Evolutionary conservation across 2,329 filamentous ascomycete genomes (phyloP), one percentile per base, ranked within the genome.

Genomic region (Calonectria montana): DNA sequence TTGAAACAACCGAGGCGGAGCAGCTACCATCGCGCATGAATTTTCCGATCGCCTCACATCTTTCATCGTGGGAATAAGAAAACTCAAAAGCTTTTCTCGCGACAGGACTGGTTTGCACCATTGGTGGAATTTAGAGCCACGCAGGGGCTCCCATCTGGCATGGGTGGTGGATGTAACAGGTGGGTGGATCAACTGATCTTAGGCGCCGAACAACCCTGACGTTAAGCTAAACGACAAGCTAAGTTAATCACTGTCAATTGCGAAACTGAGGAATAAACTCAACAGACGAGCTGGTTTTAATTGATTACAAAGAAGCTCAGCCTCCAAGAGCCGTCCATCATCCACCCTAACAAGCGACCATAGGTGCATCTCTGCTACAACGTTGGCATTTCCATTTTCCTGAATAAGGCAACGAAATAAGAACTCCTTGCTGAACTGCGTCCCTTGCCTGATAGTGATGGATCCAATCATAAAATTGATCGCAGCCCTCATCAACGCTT

Each of bases 71-170:
- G 29, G 27, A 59, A 59, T 59, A 39, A 39, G 35, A 59, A 25
- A 59, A 59, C 12, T 9, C 53, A 59, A 59, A 57, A 39, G 5
- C 53, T 23, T 37, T 16, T 23, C 48, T 50, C 25, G 59, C 41
- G 50, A 63, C 41, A 53, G 23, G 37, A 37, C 43, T 47, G 31
- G 12, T n/a, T 6, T 31, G 68, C 70, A 18, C 53, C 68, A 78
- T 78, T 78, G 76, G 76, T 78, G 76, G 76, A 70, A 78, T 63
- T 73, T 43, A n/a, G 39, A 70, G n/a, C 10, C 37, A 50, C 48
- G 53, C 74, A 76, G 66, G 76, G 75, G 64, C 75, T 61, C 25
- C 69, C 48, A 16, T 50, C 50, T 39, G 43, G 29, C 63, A 50
- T 31, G 71, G 64, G 29, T 61, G 18, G 37, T 29, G 61, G 45